These are phyloP conservation scores for Thielaviopsis cerberus DNA, from an alignment of 2,329 filamentous ascomycete species.

Conservation along the genomic window DNA sequence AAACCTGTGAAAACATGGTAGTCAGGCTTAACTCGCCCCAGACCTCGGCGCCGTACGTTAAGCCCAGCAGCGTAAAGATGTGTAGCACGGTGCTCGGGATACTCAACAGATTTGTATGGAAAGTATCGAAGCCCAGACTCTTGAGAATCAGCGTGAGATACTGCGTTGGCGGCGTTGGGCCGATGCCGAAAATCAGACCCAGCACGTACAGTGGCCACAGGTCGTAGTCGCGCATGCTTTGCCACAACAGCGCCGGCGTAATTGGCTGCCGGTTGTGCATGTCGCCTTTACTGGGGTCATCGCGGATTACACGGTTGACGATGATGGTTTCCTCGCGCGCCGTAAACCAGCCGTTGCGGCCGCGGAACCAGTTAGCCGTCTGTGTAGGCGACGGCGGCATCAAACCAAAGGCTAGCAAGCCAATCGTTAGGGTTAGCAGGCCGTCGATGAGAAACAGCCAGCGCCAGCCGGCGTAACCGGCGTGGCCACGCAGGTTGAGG, in stretches of 20 bases:
- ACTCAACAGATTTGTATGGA: constrained; percentile 36
- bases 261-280: constrained; percentile 44
- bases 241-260: constrained; percentile 29
- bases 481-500: constrained; percentile 23
- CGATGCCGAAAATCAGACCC: constrained; percentile 29
- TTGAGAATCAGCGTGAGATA: constrained; percentile 37
- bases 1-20: constrained; percentile 28
- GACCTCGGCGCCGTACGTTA: constrained; percentile 28
- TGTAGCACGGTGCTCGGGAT: constrained; percentile 26
- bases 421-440: constrained; percentile 27
- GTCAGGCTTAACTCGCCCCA: constrained; percentile 25
- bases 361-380: constrained; percentile 34
- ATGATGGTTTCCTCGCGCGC: constrained; percentile 42
- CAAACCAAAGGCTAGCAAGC: constrained; percentile 32
- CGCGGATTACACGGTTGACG: constrained; percentile 38
- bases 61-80: constrained; percentile 24
- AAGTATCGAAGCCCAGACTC: constrained; percentile 30
- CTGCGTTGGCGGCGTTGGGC: constrained; percentile 24
- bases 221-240: constrained; percentile 36
- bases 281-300: constrained; percentile 39
- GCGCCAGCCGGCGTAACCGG: constrained; percentile 22
- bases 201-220: constrained; percentile 38
- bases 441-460: constrained; percentile 40
- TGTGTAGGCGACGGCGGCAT: constrained; percentile 35
- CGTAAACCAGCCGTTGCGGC: constrained; percentile 39